Conservation (phyloP, 495 filamentous ascomycete species). For the Tuber brumale region DNA sequence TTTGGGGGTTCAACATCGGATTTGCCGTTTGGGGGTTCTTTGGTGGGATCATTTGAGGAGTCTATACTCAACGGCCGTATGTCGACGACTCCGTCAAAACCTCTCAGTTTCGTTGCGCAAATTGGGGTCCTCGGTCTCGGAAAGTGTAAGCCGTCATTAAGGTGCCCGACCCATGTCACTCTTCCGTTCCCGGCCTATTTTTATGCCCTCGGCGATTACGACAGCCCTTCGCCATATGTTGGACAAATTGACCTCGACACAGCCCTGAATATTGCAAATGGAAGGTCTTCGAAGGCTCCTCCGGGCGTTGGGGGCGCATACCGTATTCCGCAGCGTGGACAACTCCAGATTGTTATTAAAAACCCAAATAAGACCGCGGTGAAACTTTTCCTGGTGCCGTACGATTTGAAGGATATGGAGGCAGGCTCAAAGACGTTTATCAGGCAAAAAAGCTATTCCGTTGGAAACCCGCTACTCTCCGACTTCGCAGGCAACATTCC, state of each 20-base stretch:
- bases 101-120: conserved; percentile 87
- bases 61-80: conserved; percentile 90
- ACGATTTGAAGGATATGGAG: conserved; percentile 93
- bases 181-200: conserved; percentile 95
- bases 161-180: conserved; percentile 85
- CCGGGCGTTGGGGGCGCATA: conserved; percentile 71
- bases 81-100: conserved; percentile 93
- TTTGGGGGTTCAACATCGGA: conserved; percentile 61
- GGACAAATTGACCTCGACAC: conserved; percentile 90
- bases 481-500: conserved; percentile 25
- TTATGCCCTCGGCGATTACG: conserved; percentile 56
- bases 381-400: conserved; percentile 73
- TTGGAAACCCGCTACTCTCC: conserved; percentile 55
- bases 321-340: conserved; percentile 88
- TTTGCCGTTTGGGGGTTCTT: conserved; percentile 70
- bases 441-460: conserved; percentile 87
- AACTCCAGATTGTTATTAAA: conserved; percentile 80
- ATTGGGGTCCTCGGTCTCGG: conserved; percentile 89
- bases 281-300: conserved; percentile 44
- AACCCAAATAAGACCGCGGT: conserved; percentile 44
- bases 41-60: conserved; percentile 98
- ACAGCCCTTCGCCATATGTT: conserved; percentile 92
- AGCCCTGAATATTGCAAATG: conserved; percentile 51
- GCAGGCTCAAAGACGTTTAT: conserved; percentile 94
- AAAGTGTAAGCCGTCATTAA: conserved; percentile 77